Base-by-base conservation (phyloP, 257 asterid species). In the Solanum chmielewskii region DNA sequence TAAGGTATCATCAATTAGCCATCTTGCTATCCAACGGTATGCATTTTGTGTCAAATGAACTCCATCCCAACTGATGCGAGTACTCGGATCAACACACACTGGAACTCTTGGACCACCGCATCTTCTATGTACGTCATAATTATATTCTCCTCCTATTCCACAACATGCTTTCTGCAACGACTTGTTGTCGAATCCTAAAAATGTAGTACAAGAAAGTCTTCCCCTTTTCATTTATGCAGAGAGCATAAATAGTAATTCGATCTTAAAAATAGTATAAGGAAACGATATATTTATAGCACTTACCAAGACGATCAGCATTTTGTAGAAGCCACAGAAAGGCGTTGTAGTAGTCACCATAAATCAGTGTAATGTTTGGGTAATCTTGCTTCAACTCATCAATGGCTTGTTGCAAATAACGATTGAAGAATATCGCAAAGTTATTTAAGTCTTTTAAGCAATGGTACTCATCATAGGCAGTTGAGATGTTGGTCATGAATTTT, bases 61-160 rank as follows among this genome's bases (percentile, higher is more conserved):
- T 21, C 90, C 91, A 35, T 91, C 90, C 93, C 93, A 91, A 33
- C 80, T 82, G 11, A 89, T 62, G 74, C 52, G 59, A 11, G 20
- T 25, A 59, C 8, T 66, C 33, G 44, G 91, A 73, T 44, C 9
- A 37, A 33, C 37, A 35, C 93, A 91, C 9, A 45, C 83, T 4
- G 52, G 47, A 59, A 86, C 88, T 9, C 89, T 86, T 7, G 27
- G 41, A 76, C 8, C 60, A 13, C 60, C 83, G 3, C 52, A 74
- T 23, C 16, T 13, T 42, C 5, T 44, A 42, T 47, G 49, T n/a
- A 7, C 18, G 2, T 42, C 35, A 76, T 76, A 76, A n/a, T 42
- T 76, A 29, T 88, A 87, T 1, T 66, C 86, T 3, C 93, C 92
- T 25, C 91, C 92, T 12, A 41, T 62, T 33, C 93, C 92, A 78